A percentile compares a stretch with the other conserved stretches of the same genome.
Conservation (phyloP, 257 asterid species). For the Gentiana macrophylla region DNA sequence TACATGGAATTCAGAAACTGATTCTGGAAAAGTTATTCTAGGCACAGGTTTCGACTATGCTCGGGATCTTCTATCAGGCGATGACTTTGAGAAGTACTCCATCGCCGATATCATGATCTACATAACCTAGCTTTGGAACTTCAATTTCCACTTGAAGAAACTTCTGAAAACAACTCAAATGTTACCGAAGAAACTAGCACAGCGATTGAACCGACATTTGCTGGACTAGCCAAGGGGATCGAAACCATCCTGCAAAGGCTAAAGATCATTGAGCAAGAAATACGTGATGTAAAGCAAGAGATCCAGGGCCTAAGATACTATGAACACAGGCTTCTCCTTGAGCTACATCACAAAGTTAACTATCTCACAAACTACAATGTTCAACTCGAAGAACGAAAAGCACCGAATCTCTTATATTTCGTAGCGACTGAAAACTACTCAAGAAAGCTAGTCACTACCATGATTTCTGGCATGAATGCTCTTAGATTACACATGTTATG, state of each 20-base stretch:
- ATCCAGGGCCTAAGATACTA: slow-evolving; percentile 80
- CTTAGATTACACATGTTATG: slow-evolving; percentile 70
- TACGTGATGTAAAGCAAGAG: slow-evolving; percentile 75
- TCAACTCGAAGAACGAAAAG: slow-evolving; percentile 69
- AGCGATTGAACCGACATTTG: slow-evolving; percentile 57
- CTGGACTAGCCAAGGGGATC: slow-evolving; percentile 80
- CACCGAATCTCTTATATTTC: slow-evolving; percentile 72
- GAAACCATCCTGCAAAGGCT: slow-evolving; percentile 67
- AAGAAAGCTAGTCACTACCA: slow-evolving; percentile 58
- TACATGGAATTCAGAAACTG: slow-evolving; percentile 54
- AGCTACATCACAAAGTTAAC: slow-evolving; percentile 63
- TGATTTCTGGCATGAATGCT: slow-evolving; percentile 69
- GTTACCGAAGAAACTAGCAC: slow-evolving; percentile 30
- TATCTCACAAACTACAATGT: slow-evolving; percentile 59
- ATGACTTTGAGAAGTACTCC: slow-evolving; percentile 84
- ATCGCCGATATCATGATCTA: slow-evolving; percentile 61
- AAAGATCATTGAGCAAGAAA: slow-evolving; percentile 79
- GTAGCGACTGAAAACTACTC: slow-evolving; percentile 67
- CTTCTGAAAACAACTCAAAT: slow-evolving; percentile 17
- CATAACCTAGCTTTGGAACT: slow-evolving; percentile 81
- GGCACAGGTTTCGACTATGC: slow-evolving; percentile 63
- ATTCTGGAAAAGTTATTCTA: slow-evolving; percentile 46
- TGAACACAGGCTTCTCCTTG: slow-evolving; percentile 61
- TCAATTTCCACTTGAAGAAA: slow-evolving; percentile 50
- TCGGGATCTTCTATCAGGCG: slow-evolving; percentile 73